These are phyloP conservation scores for Triadica sebifera DNA, from an alignment of 345 rosid genomes.

Conservation along the genomic window DNA sequence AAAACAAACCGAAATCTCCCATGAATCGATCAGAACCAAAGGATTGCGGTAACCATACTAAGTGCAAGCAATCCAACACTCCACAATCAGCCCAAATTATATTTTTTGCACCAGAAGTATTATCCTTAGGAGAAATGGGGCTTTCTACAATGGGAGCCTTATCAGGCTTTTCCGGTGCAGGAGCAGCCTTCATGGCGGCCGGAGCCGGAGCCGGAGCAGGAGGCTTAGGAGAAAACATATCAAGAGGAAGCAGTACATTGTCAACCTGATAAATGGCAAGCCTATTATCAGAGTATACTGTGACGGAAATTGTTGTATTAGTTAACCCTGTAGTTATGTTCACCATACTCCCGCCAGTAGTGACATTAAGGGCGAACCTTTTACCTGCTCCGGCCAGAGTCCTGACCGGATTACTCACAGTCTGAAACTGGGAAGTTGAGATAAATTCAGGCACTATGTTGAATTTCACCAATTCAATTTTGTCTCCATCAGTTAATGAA, in stretches of 20 bases:
- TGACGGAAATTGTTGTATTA: constrained; percentile 26
- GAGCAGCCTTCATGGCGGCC: background rate
- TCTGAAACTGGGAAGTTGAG: constrained; percentile 34
- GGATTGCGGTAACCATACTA: background rate
- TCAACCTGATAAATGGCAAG: constrained; percentile 35
- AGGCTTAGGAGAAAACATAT: constrained; percentile 18
- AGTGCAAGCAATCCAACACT: background rate
- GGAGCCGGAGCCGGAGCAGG: constrained; percentile 18
- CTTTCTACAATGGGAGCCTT: background rate
- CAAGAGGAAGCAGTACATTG: constrained; percentile 35
- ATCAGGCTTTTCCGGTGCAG: constrained; percentile 13
- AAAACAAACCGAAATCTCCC: background rate
- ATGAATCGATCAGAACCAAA: background rate
- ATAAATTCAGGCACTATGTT: constrained; percentile 34
- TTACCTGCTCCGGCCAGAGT: constrained; percentile 35
- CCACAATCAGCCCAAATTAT: background rate
- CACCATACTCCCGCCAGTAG: constrained; percentile 17
- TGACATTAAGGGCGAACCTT: constrained; percentile 32
- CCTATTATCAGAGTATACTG: constrained; percentile 25
- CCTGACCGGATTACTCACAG: constrained; percentile 39
- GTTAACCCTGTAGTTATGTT: constrained; percentile 30
- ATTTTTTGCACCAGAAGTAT: background rate
- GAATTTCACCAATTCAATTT: constrained; percentile 36
- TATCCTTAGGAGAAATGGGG: background rate
- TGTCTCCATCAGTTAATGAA: constrained; percentile 22